Evolutionary conservation across 2,329 filamentous ascomycete species (phyloP).

Genomic region (Xylariomycetidae sp.): DNA sequence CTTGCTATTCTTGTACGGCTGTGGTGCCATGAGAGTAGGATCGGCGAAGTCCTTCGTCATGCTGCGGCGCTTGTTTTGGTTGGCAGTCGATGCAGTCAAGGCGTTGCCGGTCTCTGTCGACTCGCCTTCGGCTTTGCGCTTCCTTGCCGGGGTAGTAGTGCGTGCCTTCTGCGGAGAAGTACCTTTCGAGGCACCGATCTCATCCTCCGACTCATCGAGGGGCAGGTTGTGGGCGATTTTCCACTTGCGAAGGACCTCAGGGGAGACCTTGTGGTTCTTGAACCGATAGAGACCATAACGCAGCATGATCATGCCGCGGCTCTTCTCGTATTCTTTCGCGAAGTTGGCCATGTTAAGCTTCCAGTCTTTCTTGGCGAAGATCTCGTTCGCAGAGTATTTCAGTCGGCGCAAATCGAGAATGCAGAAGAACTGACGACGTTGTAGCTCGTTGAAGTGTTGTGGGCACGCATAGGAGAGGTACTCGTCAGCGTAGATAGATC

Average conservation of each 20-base stretch:
- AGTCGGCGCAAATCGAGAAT: constrained; percentile 56
- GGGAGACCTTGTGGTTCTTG: constrained; percentile 55
- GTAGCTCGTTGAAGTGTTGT: constrained; percentile 50
- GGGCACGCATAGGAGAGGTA: constrained; percentile 53
- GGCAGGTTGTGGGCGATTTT: constrained; percentile 50
- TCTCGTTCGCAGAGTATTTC: constrained; percentile 56
- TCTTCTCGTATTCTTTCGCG: constrained; percentile 60
- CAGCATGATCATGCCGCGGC: constrained; percentile 53
- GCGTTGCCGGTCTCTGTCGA: constrained; percentile 31
- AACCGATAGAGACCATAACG: constrained; percentile 59
- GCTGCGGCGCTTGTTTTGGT: constrained; percentile 44
- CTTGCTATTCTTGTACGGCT: constrained; percentile 42
- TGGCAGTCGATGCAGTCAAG: constrained; percentile 29
- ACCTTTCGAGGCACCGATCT: constrained; percentile 28
- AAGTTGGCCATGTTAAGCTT: constrained; percentile 57
- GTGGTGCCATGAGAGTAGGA: constrained; percentile 26
- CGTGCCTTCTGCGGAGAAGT: too few relatives aligned
- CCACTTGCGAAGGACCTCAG: constrained; percentile 53
- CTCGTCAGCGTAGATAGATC: constrained; percentile 55
- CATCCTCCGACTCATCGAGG: constrained; percentile 40
- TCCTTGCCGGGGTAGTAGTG: constrained; percentile 29
- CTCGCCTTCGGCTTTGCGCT: constrained; percentile 54
- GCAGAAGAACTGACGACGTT: constrained; percentile 57
- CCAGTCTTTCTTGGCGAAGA: constrained; percentile 56
- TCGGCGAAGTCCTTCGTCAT: constrained; percentile 33